Conservation (phyloP, 2,329 filamentous ascomycete genomes). For the Lachnellula suecica region DNA sequence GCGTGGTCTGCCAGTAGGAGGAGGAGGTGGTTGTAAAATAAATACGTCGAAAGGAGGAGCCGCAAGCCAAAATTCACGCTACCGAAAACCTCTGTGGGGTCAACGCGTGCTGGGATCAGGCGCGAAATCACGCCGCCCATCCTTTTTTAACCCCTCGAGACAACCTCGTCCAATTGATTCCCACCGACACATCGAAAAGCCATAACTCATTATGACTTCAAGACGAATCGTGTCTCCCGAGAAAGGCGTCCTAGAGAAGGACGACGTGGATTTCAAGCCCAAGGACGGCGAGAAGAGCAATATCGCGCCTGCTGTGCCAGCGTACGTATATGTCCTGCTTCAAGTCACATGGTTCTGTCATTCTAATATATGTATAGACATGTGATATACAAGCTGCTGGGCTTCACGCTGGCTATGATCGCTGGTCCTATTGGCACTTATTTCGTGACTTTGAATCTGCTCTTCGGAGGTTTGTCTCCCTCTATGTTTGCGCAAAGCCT, state of each 20-base stretch:
- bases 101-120: neutral
- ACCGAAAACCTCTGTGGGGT: neutral
- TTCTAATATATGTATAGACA: constrained; percentile 47
- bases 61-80: neutral
- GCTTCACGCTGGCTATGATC: constrained; percentile 91
- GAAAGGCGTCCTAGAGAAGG: constrained; percentile 64
- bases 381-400: constrained; percentile 87
- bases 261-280: constrained; percentile 44
- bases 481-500: neutral
- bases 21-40: too few relatives aligned
- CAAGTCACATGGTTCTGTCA: constrained; percentile 13
- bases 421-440: constrained; percentile 84
- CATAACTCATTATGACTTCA: constrained; percentile 59
- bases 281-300: constrained; percentile 59
- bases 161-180: neutral
- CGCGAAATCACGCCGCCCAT: neutral
- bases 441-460: constrained; percentile 72
- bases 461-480: constrained; percentile 69
- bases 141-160: neutral
- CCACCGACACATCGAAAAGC: constrained; percentile 2
- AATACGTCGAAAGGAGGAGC: too few relatives aligned
- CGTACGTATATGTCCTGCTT: constrained; percentile 50
- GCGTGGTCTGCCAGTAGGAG: neutral
- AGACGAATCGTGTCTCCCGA: constrained; percentile 64
- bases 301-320: constrained; percentile 80